These are phyloP conservation scores for Lecanosticta acicola DNA, from an alignment of 2,329 filamentous ascomycete genomes.

Conservation along the genomic window DNA sequence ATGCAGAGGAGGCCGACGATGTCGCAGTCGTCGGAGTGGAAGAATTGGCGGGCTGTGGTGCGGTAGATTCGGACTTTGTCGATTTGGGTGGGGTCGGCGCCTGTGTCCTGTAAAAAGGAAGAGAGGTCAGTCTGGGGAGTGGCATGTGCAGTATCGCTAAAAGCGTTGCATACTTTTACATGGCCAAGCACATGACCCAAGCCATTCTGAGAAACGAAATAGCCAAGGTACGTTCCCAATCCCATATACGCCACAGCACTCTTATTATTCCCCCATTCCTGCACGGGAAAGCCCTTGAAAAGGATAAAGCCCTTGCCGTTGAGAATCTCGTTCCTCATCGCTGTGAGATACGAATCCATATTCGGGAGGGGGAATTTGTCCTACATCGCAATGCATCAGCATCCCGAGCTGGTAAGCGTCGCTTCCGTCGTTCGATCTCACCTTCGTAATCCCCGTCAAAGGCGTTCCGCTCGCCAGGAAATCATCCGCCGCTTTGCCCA, in stretches of 20 bases:
- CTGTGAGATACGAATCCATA: slow-evolving; percentile 49
- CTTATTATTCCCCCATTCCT: slow-evolving; percentile 71
- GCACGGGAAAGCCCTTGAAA: slow-evolving; percentile 77
- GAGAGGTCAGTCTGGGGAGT: too few relatives aligned
- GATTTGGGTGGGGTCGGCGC: slow-evolving; percentile 73
- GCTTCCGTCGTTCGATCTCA: slow-evolving; percentile 16
- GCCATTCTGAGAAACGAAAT: slow-evolving; percentile 82
- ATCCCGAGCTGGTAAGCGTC: neutral
- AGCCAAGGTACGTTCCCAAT: slow-evolving; percentile 71
- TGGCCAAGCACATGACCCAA: slow-evolving; percentile 81
- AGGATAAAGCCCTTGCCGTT: slow-evolving; percentile 86
- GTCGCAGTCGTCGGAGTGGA: slow-evolving; percentile 78
- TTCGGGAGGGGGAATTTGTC: slow-evolving; percentile 57
- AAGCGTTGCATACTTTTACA: slow-evolving; percentile 59
- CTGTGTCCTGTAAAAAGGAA: too few relatives aligned
- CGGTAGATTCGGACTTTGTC: slow-evolving; percentile 87
- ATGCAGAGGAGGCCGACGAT: slow-evolving; percentile 80
- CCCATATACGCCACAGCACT: slow-evolving; percentile 88
- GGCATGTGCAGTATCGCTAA: neutral
- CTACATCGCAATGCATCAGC: slow-evolving; percentile 24
- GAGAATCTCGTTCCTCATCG: slow-evolving; percentile 61
- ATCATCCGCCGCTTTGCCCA: slow-evolving; percentile 60
- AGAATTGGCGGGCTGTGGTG: slow-evolving; percentile 79
- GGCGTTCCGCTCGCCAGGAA: slow-evolving; percentile 62
- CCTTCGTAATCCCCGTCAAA: slow-evolving; percentile 65